Conservation (phyloP, 495 filamentous ascomycete species). For the Penicillium angulare region DNA sequence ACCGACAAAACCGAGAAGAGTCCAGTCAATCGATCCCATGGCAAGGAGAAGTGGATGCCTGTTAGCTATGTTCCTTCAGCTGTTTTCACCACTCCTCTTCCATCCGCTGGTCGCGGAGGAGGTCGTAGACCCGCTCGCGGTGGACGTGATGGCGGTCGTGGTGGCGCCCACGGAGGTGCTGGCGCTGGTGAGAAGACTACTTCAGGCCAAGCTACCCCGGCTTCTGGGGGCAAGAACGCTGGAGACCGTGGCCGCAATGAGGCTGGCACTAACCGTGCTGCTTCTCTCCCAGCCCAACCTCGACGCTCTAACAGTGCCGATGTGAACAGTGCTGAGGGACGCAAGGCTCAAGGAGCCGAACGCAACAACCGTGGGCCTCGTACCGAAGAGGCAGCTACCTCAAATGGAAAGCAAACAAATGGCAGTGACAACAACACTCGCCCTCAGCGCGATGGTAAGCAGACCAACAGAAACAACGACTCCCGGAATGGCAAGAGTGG, state of each 20-base stretch:
- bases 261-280: slow-evolving; percentile 34
- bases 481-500: slow-evolving; percentile 25
- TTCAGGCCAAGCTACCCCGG: slow-evolving; percentile 29
- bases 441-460: slow-evolving; percentile 35
- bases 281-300: slow-evolving; percentile 40
- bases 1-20: slow-evolving; percentile 64
- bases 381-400: slow-evolving; percentile 29
- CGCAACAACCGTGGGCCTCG: slow-evolving; percentile 35
- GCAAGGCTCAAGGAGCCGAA: slow-evolving; percentile 34
- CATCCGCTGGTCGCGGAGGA: slow-evolving; percentile 56
- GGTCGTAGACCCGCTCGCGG: slow-evolving; percentile 56
- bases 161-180: slow-evolving; percentile 44
- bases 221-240: slow-evolving; percentile 32
- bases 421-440: slow-evolving; percentile 32
- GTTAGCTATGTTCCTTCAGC: slow-evolving; percentile 74
- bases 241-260: slow-evolving; percentile 43
- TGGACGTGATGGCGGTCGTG: slow-evolving; percentile 55
- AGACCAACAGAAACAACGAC: slow-evolving; percentile 35
- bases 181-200: slow-evolving; percentile 42
- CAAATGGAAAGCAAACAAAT: slow-evolving; percentile 23
- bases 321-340: slow-evolving; percentile 28
- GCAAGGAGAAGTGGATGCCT: slow-evolving; percentile 71
- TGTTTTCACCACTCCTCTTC: slow-evolving; percentile 78
- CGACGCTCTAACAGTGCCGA: slow-evolving; percentile 41
- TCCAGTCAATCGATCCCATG: slow-evolving; percentile 49